Percentiles rank a stretch among this genome's conserved stretches.
Evolutionary conservation across 2,329 filamentous ascomycete species (phyloP).

Genomic region (Thelonectria olida): DNA sequence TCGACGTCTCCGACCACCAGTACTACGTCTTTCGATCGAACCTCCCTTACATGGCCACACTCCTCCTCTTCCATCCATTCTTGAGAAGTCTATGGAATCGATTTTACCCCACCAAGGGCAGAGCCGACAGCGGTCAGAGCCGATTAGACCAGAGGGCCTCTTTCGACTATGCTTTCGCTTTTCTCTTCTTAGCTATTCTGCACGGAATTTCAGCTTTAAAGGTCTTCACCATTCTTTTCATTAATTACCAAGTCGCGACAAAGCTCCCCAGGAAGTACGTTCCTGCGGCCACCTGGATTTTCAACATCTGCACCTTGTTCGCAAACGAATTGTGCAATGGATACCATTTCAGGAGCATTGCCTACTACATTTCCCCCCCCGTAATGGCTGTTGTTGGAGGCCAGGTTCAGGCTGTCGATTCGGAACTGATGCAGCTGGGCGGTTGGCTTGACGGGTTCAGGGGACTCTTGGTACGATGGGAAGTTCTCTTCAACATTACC

Average conservation of each 20-base stretch:
- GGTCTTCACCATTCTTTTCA: constrained; percentile 78
- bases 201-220: constrained; percentile 90
- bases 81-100: constrained; percentile 77
- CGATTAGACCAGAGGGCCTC: constrained; percentile 75
- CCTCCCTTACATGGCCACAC: constrained; percentile 78
- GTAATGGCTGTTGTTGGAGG: constrained; percentile 42
- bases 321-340: constrained; percentile 86
- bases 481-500: constrained; percentile 97
- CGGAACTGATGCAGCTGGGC: constrained; percentile 67
- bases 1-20: constrained; percentile 91
- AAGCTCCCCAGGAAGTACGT: constrained; percentile 74
- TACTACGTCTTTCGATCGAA: constrained; percentile 88
- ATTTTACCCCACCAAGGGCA: constrained; percentile 51
- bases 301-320: constrained; percentile 87
- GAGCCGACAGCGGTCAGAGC: constrained; percentile 57
- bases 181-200: constrained; percentile 79
- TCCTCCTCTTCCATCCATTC: constrained; percentile 82
- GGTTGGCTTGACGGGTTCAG: constrained; percentile 80
- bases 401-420: constrained; percentile 42
- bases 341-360: constrained; percentile 75
- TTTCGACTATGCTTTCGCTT: constrained; percentile 85
- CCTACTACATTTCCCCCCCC: constrained; percentile 56
- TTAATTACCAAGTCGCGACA: constrained; percentile 85
- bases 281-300: constrained; percentile 84
- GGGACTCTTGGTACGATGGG: constrained; percentile 90